Evolutionary conservation across 1,284 basidiomycete species (phyloP), one percentile per base, ranked within the genome.

Genomic region (Cryptococcus sp.): DNA sequence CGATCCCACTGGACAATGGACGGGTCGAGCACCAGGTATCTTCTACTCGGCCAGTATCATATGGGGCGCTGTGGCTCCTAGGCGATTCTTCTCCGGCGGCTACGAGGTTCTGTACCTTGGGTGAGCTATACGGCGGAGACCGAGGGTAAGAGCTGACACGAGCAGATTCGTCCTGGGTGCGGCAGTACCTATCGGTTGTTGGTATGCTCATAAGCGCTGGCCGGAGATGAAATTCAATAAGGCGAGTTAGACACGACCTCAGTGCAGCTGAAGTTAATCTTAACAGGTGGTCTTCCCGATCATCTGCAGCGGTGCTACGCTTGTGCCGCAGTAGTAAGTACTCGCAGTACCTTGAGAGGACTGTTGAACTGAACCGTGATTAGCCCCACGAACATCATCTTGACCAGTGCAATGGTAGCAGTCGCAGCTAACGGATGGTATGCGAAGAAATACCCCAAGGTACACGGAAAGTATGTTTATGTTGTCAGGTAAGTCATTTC

Each of bases 301-400:
- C 60, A 72, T 81, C 35, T 73, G 79, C 50, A 74, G 73, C 48
- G 80, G 79, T 3, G 79, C 78, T 0, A 76, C 74, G 4, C 56
- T 71, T 4, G 64, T 78, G 5, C 77, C 77, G 1, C 73, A 78
- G 62, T 72, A 69, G 75, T 76, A 37, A 66, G 72, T 64, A 6
- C 6, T 34, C 13, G 4, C 32, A 37, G 32, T 14, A 33, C 42
- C 10, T 30, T 33, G 5, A 15, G 23, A 31, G 1, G 36, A 33
- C 10, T 50, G 15, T 14, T 50, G 2, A 35, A 46, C 58, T 58
- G 53, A 58, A 44, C 33, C 5, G 37, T 3, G 59, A 62, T 13
- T 64, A 74, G 75, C 31, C 80, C 80, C 1, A 76, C 79, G 11
- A 81, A 81, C 62, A 75, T 81, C 64, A 80, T 81, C 58, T 67